Conservation (phyloP, 257 asterid genomes). For the Fraxinus quadrangulata region DNA sequence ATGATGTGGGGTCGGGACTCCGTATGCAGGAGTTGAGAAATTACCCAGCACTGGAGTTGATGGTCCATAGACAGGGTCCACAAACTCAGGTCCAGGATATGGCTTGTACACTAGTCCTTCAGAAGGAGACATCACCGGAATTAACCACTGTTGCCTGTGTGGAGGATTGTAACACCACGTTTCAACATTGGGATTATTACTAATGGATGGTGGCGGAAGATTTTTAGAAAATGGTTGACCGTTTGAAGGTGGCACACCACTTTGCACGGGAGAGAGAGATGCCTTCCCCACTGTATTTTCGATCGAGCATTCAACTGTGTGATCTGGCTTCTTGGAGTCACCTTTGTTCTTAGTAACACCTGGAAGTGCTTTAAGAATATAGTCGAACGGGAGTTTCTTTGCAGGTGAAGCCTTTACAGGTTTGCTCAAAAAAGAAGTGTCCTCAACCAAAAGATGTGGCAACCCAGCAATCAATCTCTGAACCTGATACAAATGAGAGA, state of each 20-base stretch:
- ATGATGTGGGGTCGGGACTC: slow-evolving; percentile 45
- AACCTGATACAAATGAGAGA: slow-evolving; percentile 51
- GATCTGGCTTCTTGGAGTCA: slow-evolving; percentile 36
- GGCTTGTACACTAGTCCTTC: slow-evolving; percentile 94
- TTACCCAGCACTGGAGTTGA: slow-evolving; percentile 41
- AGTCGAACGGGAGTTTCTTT: slow-evolving; percentile 50
- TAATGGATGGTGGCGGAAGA: slow-evolving; percentile 34
- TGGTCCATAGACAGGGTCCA: slow-evolving; percentile 34
- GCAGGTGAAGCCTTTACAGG: slow-evolving; percentile 40
- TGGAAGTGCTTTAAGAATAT: slow-evolving; percentile 38
- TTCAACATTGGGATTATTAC: slow-evolving; percentile 34
- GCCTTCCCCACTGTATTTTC: slow-evolving; percentile 56
- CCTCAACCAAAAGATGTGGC: slow-evolving; percentile 61
- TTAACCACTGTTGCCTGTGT: slow-evolving; percentile 74
- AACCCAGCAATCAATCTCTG: slow-evolving; percentile 73
- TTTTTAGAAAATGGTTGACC: slow-evolving; percentile 27
- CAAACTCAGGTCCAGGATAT: slow-evolving; percentile 54
- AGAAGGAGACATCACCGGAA: slow-evolving; percentile 88
- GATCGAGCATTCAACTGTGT: slow-evolving; percentile 58
- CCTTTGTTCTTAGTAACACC: slow-evolving; percentile 39
- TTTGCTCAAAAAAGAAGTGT: slow-evolving; percentile 37
- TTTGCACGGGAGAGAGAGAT: slow-evolving; percentile 48
- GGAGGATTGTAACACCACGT: slow-evolving; percentile 52
- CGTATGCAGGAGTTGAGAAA: slow-evolving; percentile 46
- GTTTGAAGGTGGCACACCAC: slow-evolving; percentile 34